phyloP scores from a whole-genome alignment of 176 grass and related monocot species.

The Bothriochloa decipiens region DNA sequence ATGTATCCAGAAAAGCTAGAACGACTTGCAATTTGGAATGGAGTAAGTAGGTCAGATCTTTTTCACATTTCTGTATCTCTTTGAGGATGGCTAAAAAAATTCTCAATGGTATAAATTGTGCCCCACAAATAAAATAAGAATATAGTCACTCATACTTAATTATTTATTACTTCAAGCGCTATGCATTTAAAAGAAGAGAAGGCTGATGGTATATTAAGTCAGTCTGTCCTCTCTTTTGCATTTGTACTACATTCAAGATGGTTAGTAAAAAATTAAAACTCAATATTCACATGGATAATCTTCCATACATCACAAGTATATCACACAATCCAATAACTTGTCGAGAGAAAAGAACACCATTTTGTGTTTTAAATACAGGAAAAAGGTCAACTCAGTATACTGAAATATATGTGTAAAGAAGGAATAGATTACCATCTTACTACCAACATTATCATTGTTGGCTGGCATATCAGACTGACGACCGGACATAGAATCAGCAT shows the following conservation, averaged over 20 bases:
- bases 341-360: constrained; percentile 5
- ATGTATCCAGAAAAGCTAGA: not conserved
- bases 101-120: constrained; percentile 6
- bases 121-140: not conserved
- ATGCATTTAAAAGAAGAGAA: constrained; percentile 12
- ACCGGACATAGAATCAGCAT: constrained; percentile 85
- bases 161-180: not conserved
- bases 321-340: not conserved
- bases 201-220: not conserved
- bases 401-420: constrained; percentile 25
- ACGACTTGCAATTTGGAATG: not conserved
- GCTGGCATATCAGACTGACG: constrained; percentile 64
- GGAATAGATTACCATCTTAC: constrained; percentile 52
- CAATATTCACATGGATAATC: not conserved
- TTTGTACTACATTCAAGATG: not conserved
- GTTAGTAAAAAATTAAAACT: not conserved
- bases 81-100: constrained; percentile 19
- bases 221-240: not conserved
- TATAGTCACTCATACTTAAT: constrained; percentile 21
- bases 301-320: not conserved
- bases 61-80: constrained; percentile 14
- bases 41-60: not conserved
- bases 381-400: not conserved
- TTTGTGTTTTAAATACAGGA: constrained; percentile 20
- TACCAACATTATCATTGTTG: constrained; percentile 61